Percentiles rank a stretch among this genome's conserved stretches.
These are phyloP conservation scores for Blumeria graminis DNA, from an alignment of 2,329 filamentous ascomycete species.

Conservation along the genomic window DNA sequence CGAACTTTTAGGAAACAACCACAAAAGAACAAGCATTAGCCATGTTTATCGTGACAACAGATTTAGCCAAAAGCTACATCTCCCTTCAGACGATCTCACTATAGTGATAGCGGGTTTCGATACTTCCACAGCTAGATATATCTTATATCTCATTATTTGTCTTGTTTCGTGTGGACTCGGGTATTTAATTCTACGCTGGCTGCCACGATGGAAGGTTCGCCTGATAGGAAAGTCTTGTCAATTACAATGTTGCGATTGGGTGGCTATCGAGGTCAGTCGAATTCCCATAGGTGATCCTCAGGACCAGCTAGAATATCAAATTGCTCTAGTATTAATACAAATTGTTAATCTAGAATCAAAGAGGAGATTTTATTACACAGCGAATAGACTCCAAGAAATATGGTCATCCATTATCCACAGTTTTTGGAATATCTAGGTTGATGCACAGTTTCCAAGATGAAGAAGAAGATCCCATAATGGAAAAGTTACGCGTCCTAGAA, in stretches of 20 bases:
- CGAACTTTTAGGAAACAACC: constrained; percentile 48
- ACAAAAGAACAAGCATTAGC: constrained; percentile 42
- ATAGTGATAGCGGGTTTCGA: constrained; percentile 82
- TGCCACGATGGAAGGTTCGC: constrained; percentile 65
- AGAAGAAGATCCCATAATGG: constrained; percentile 55
- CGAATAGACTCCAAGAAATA: constrained; percentile 31
- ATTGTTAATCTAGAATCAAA: constrained; percentile 47
- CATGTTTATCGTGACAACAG: constrained; percentile 34
- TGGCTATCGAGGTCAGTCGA: constrained; percentile 53
- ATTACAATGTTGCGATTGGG: constrained; percentile 61
- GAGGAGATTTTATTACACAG: constrained; percentile 74
- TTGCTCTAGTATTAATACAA: not conserved
- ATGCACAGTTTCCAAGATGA: constrained; percentile 32
- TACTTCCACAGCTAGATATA: constrained; percentile 46
- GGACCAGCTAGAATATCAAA: too few species aligned
- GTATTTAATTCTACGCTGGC: constrained; percentile 71
- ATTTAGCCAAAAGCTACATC: constrained; percentile 73
- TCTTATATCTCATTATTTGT: constrained; percentile 47
- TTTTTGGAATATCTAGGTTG: constrained; percentile 46
- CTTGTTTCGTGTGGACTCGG: constrained; percentile 48
- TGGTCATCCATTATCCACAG: constrained; percentile 30
- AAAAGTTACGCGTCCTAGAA: constrained; percentile 52
- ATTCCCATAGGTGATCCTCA: not conserved
- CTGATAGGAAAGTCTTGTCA: constrained; percentile 45
- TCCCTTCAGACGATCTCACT: constrained; percentile 78